Evolutionary conservation across 148 eudicot species (phyloP).

Genomic region (Cornus controversa): DNA sequence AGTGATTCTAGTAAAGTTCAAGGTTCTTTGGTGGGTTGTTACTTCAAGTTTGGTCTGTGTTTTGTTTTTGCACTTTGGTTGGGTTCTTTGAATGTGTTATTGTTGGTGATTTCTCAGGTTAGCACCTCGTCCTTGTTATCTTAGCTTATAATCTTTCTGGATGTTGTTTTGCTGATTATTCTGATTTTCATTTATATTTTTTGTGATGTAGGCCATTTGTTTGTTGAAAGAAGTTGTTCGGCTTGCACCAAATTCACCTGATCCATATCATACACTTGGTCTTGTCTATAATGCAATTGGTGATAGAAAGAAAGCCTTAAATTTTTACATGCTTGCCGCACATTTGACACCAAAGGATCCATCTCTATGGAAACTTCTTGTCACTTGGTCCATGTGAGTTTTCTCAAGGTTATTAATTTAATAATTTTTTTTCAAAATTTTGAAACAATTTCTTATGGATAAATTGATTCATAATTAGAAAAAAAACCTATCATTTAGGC

Average conservation of each 20-base stretch:
- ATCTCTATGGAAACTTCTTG: slow-evolving; percentile 70
- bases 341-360: slow-evolving; percentile 68
- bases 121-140: too few relatives aligned
- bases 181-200: slow-evolving; percentile 5
- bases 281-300: slow-evolving; percentile 54
- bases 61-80: too few relatives aligned
- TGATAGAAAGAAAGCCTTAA: slow-evolving; percentile 58
- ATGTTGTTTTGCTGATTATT: background rate
- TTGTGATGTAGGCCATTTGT: slow-evolving; percentile 52
- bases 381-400: slow-evolving; percentile 71
- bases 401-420: slow-evolving; percentile 10
- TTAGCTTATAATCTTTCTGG: background rate
- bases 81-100: too few relatives aligned
- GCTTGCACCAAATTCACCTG: slow-evolving; percentile 71
- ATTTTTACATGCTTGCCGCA: slow-evolving; percentile 78
- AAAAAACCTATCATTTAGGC: too few relatives aligned
- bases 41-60: too few relatives aligned
- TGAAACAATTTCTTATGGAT: background rate
- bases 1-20: too few relatives aligned
- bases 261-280: slow-evolving; percentile 80
- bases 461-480: too few relatives aligned
- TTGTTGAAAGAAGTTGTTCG: slow-evolving; percentile 66
- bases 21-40: too few relatives aligned
- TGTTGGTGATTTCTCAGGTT: too few relatives aligned
- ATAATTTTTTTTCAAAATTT: background rate